A percentile compares a stretch with the other conserved stretches of the same genome.
phyloP scores from a whole-genome alignment of 2,329 filamentous ascomycete species.

The Diaporthe citri region DNA sequence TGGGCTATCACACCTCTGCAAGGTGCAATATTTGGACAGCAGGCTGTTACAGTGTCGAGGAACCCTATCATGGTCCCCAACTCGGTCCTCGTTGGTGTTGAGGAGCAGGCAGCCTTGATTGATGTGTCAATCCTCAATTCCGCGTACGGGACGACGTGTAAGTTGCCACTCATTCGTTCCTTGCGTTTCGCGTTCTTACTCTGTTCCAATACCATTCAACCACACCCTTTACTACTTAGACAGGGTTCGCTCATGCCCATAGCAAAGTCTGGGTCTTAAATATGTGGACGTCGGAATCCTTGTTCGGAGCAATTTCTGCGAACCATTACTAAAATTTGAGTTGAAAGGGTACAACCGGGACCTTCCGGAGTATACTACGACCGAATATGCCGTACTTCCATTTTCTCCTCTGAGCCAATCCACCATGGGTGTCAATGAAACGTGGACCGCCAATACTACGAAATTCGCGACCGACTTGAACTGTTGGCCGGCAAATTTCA shows the following conservation, averaged over 20 bases:
- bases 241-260: too few relatives aligned
- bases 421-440: conserved; percentile 36
- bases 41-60: conserved; percentile 45
- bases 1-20: conserved; percentile 68
- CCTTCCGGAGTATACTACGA: conserved; percentile 57
- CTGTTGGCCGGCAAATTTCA: conserved; percentile 52
- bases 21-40: conserved; percentile 64
- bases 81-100: conserved; percentile 42
- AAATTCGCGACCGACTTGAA: conserved; percentile 53
- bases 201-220: neutral
- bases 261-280: too few relatives aligned
- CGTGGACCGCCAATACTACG: conserved; percentile 47
- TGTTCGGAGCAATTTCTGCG: too few relatives aligned
- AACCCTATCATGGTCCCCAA: conserved; percentile 6
- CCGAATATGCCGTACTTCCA: conserved; percentile 57
- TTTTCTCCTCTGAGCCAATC: conserved; percentile 49
- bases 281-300: too few relatives aligned
- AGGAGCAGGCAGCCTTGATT: conserved; percentile 44
- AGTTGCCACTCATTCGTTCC: neutral
- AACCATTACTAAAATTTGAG: neutral
- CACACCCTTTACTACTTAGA: too few relatives aligned
- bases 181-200: neutral
- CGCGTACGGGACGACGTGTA: conserved; percentile 57
- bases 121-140: conserved; percentile 56
- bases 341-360: conserved; percentile 56